Evolutionary conservation across 805 yeast genomes (phyloP).

Genomic region (Wickerhamomyces bovis): DNA sequence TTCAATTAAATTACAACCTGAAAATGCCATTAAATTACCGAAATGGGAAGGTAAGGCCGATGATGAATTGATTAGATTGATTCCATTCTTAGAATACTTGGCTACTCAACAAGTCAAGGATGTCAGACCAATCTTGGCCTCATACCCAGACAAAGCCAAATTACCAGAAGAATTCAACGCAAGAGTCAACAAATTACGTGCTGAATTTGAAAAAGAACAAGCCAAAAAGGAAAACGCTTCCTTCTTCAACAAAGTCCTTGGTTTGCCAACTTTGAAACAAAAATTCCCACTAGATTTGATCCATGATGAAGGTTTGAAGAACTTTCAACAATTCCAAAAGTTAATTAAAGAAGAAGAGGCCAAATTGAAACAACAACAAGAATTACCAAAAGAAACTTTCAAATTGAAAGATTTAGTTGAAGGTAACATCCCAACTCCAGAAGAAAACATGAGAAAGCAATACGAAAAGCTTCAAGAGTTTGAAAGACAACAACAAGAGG

Average conservation of each 20-base stretch:
- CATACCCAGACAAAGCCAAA: slow-evolving; percentile 60
- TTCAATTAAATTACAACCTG: slow-evolving; percentile 78
- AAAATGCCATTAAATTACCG: slow-evolving; percentile 80
- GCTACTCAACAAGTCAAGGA: slow-evolving; percentile 84
- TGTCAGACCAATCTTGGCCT: slow-evolving; percentile 78
- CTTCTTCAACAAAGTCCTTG: slow-evolving; percentile 58
- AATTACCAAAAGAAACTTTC: slow-evolving; percentile 75
- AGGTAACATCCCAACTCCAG: slow-evolving; percentile 76
- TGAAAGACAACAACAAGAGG: slow-evolving; percentile 17
- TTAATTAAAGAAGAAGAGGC: slow-evolving; percentile 80
- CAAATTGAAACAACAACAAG: slow-evolving; percentile 54
- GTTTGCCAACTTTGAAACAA: slow-evolving; percentile 45
- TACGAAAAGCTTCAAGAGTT: slow-evolving; percentile 36
- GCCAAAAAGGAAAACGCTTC: slow-evolving; percentile 35
- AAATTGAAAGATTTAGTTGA: slow-evolving; percentile 81
- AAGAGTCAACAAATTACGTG: slow-evolving; percentile 73
- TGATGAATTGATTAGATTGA: slow-evolving; percentile 70
- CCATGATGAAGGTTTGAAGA: slow-evolving; percentile 89
- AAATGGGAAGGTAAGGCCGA: slow-evolving; percentile 86
- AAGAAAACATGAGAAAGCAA: slow-evolving; percentile 45
- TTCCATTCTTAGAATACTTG: slow-evolving; percentile 90
- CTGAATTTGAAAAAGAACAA: slow-evolving; percentile 58
- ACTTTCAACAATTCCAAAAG: slow-evolving; percentile 76
- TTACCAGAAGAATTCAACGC: slow-evolving; percentile 75
- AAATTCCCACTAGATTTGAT: slow-evolving; percentile 74